Evolutionary conservation across 2,329 filamentous ascomycete species (phyloP).

Genomic region (Erysiphe neolycopersici): DNA sequence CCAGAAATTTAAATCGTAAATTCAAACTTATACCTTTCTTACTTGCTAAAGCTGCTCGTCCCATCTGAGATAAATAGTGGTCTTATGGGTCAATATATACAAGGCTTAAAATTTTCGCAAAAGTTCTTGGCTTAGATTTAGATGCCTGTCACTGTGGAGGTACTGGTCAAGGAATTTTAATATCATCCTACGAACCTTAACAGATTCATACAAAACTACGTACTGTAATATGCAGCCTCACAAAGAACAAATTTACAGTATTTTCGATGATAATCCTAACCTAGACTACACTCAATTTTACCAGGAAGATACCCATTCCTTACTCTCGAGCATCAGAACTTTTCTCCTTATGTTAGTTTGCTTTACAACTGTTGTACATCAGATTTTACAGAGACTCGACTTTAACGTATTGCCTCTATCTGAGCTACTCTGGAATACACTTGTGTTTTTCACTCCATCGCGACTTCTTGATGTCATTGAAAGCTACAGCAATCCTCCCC

Average conservation of each 20-base stretch:
- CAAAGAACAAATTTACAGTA: conserved; percentile 6
- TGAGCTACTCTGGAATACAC: conserved; percentile 30
- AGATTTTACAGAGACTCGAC: conserved; percentile 9
- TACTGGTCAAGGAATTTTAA: too few species aligned
- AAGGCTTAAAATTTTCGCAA: too few species aligned
- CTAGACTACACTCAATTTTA: conserved; percentile 13
- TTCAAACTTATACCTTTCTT: neutral
- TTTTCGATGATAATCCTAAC: conserved; percentile 10
- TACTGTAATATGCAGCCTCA: conserved; percentile 10
- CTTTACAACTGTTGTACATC: conserved; percentile 9
- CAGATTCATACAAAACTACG: too few species aligned
- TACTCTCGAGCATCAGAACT: conserved; percentile 3
- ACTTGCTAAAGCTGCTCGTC: neutral
- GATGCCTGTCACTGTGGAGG: too few species aligned
- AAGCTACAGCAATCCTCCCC: conserved; percentile 14
- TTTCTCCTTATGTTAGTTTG: conserved; percentile 9
- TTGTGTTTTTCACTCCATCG: conserved; percentile 30
- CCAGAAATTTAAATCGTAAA: neutral
- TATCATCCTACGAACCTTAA: too few species aligned
- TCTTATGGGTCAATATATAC: too few species aligned
- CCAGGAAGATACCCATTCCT: conserved; percentile 4
- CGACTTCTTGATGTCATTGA: conserved; percentile 29
- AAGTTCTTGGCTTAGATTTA: too few species aligned
- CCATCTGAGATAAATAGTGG: neutral
- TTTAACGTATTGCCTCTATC: conserved; percentile 17